Evolutionary conservation across 2,329 filamentous ascomycete genomes (phyloP).

Genomic region (Epichloe elymi): DNA sequence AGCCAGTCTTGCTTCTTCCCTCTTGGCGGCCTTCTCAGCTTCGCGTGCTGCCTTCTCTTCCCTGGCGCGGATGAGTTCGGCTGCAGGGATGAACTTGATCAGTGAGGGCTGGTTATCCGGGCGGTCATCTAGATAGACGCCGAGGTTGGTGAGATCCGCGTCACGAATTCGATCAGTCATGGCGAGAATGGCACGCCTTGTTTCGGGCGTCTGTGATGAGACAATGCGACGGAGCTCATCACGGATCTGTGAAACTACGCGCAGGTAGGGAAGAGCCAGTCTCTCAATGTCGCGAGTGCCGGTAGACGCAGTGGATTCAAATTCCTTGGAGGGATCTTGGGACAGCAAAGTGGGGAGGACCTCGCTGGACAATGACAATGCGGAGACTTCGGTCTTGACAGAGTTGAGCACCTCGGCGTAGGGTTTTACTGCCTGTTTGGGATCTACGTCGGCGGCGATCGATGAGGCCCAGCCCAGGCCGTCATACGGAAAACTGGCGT

Average conservation of each 20-base stretch:
- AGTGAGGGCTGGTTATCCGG: slow-evolving; percentile 54
- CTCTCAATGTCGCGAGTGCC: slow-evolving; percentile 39
- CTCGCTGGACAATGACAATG: slow-evolving; percentile 35
- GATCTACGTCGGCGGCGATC: slow-evolving; percentile 27
- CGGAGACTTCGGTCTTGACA: slow-evolving; percentile 32
- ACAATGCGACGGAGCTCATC: slow-evolving; percentile 48
- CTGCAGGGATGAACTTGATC: slow-evolving; percentile 50
- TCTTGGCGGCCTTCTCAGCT: slow-evolving; percentile 43
- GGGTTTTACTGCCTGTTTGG: slow-evolving; percentile 31
- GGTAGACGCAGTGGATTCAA: slow-evolving; percentile 27
- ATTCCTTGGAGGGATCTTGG: slow-evolving; percentile 32
- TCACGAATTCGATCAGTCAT: slow-evolving; percentile 76
- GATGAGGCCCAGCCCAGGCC: slow-evolving; percentile 42
- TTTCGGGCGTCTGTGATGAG: slow-evolving; percentile 28
- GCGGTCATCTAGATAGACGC: slow-evolving; percentile 80
- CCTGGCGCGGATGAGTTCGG: slow-evolving; percentile 42
- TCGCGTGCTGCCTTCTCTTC: slow-evolving; percentile 48
- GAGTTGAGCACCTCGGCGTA: slow-evolving; percentile 32
- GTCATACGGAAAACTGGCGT: slow-evolving; percentile 39
- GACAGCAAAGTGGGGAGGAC: slow-evolving; percentile 29
- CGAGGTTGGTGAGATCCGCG: slow-evolving; percentile 64
- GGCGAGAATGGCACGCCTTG: slow-evolving; percentile 58
- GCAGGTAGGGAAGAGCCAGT: slow-evolving; percentile 41
- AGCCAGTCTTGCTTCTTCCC: slow-evolving; percentile 40
- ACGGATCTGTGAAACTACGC: slow-evolving; percentile 41